Conservation (phyloP, 768 basidiomycete species). For the Lactarius deliciosus region DNA sequence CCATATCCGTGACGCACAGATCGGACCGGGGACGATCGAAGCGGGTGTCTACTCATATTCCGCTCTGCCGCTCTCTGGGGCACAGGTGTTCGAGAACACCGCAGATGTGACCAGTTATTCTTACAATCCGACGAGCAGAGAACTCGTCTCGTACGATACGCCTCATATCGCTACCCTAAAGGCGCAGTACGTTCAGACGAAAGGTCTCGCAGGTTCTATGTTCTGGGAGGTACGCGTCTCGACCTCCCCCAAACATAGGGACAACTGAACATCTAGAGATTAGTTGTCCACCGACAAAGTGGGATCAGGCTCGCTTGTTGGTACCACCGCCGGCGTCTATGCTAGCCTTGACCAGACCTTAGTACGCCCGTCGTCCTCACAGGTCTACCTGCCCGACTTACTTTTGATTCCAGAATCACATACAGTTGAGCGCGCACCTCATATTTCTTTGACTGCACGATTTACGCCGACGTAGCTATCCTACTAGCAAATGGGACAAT, state of each 20-base stretch:
- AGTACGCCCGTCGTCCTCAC: constrained; percentile 30
- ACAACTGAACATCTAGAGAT: background rate
- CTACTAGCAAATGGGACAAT: constrained; percentile 71
- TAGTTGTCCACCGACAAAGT: constrained; percentile 60
- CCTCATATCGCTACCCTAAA: constrained; percentile 66
- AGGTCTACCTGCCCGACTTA: background rate
- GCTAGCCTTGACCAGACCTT: constrained; percentile 57
- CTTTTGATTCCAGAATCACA: constrained; percentile 50
- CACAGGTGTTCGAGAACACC: constrained; percentile 61
- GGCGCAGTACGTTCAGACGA: constrained; percentile 60
- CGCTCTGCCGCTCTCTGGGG: constrained; percentile 53
- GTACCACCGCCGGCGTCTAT: constrained; percentile 46
- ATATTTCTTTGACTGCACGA: background rate
- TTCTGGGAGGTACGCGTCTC: constrained; percentile 57
- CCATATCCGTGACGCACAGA: constrained; percentile 38
- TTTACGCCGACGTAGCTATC: constrained; percentile 44
- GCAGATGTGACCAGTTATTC: constrained; percentile 75
- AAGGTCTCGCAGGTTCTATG: constrained; percentile 68
- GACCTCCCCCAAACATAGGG: background rate
- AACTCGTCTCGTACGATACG: constrained; percentile 76
- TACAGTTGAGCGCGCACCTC: constrained; percentile 41
- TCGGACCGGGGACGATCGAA: constrained; percentile 70
- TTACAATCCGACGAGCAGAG: constrained; percentile 63
- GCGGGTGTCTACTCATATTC: constrained; percentile 80
- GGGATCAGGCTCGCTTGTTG: constrained; percentile 58